phyloP scores from a whole-genome alignment of 371 early-diverging fungal species.

The Nematocida ironsii region DNA sequence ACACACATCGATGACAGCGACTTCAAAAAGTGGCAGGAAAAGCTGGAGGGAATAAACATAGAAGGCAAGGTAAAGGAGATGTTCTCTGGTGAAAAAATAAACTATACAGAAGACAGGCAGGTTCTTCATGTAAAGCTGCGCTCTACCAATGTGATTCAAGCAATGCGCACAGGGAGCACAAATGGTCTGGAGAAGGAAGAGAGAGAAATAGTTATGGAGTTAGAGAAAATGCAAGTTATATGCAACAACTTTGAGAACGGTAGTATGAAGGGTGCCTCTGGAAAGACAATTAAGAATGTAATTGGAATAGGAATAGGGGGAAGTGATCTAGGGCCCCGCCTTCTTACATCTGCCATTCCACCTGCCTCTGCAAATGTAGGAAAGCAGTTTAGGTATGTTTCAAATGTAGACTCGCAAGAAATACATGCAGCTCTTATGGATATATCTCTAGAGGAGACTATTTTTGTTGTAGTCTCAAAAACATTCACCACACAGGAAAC shows the following conservation, averaged over 20 bases:
- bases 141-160: conserved; percentile 77
- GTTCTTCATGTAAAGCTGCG: conserved; percentile 92
- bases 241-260: conserved; percentile 80
- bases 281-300: conserved; percentile 82
- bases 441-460: conserved; percentile 80
- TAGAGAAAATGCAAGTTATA: conserved; percentile 82
- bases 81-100: conserved; percentile 89
- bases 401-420: conserved; percentile 94
- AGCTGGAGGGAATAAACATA: conserved; percentile 39
- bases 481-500: conserved; percentile 98
- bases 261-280: conserved; percentile 85
- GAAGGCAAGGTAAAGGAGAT: conserved; percentile 73
- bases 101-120: conserved; percentile 90
- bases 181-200: conserved; percentile 61
- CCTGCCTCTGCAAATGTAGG: background rate
- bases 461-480: conserved; percentile 94
- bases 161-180: conserved; percentile 74
- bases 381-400: conserved; percentile 84
- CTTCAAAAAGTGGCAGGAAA: background rate
- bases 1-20: conserved; percentile 64
- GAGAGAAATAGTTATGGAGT: conserved; percentile 81
- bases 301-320: conserved; percentile 99
- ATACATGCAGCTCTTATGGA: conserved; percentile 80
- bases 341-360: conserved; percentile 89
- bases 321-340: conserved; percentile 95